Evolutionary conservation across 257 asterid species (phyloP).

Genomic region (Parsonsia alboflavescens): DNA sequence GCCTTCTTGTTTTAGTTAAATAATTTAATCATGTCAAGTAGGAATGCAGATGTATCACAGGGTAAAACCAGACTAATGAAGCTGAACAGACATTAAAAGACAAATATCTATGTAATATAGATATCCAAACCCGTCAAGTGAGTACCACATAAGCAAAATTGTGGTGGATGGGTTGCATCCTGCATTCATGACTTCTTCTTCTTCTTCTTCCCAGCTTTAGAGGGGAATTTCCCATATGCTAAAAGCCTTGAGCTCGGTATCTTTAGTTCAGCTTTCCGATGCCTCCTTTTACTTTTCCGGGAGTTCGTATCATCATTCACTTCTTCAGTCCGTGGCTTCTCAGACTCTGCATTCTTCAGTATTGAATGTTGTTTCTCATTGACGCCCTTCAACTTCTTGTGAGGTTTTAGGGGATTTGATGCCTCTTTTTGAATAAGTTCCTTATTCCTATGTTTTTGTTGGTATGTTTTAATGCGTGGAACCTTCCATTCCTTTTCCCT

Average conservation of each 20-base stretch:
- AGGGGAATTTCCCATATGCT: constrained; percentile 52
- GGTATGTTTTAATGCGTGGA: constrained; percentile 41
- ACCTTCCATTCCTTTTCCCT: constrained; percentile 78
- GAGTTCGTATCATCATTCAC: constrained; percentile 28
- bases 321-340: constrained; percentile 23
- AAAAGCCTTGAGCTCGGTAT: constrained; percentile 36
- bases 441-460: constrained; percentile 33
- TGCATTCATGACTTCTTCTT: constrained; percentile 34
- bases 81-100: background rate
- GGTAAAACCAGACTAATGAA: too few species aligned
- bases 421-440: constrained; percentile 16
- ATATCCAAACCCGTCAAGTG: background rate
- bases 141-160: constrained; percentile 10
- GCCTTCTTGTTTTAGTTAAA: too few species aligned
- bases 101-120: background rate
- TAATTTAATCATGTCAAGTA: too few species aligned
- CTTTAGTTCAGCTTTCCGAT: constrained; percentile 46
- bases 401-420: constrained; percentile 14
- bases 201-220: constrained; percentile 38
- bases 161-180: background rate
- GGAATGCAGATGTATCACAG: too few species aligned
- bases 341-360: constrained; percentile 21
- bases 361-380: constrained; percentile 23
- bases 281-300: constrained; percentile 45
- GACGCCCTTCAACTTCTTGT: constrained; percentile 19